These are phyloP conservation scores for Avena atlantica DNA, from an alignment of 176 grass and related monocot species.

Conservation along the genomic window DNA sequence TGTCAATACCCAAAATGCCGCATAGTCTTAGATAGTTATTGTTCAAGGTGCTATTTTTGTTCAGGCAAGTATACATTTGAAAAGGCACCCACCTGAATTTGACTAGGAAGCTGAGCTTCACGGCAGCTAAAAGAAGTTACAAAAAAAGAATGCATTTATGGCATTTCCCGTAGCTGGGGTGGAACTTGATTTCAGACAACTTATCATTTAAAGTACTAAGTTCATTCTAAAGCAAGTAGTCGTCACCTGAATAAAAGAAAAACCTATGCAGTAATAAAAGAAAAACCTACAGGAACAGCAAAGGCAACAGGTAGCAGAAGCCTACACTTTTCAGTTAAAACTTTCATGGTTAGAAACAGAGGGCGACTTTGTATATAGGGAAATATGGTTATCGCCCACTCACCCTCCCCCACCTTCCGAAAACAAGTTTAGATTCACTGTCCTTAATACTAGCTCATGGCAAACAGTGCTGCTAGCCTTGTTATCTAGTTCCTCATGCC, in stretches of 20 bases:
- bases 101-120: slow-evolving; percentile 12
- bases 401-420: neutral
- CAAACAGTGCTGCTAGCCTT: neutral
- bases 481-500: neutral
- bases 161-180: neutral
- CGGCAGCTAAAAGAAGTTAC: neutral
- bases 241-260: neutral
- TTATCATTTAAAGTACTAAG: neutral
- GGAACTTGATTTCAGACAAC: neutral
- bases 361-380: neutral
- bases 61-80: neutral
- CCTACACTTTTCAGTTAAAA: neutral
- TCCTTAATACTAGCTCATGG: slow-evolving; percentile 15
- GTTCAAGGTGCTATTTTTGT: slow-evolving; percentile 13
- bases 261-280: neutral
- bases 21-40: neutral
- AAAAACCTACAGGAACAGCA: neutral
- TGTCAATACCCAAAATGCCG: neutral
- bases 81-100: neutral
- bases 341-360: neutral
- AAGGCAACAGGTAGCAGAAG: neutral
- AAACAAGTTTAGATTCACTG: neutral
- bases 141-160: neutral
- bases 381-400: neutral
- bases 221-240: neutral